Conservation (phyloP, 495 filamentous ascomycete genomes). For the Aspergillus kassunensis region DNA sequence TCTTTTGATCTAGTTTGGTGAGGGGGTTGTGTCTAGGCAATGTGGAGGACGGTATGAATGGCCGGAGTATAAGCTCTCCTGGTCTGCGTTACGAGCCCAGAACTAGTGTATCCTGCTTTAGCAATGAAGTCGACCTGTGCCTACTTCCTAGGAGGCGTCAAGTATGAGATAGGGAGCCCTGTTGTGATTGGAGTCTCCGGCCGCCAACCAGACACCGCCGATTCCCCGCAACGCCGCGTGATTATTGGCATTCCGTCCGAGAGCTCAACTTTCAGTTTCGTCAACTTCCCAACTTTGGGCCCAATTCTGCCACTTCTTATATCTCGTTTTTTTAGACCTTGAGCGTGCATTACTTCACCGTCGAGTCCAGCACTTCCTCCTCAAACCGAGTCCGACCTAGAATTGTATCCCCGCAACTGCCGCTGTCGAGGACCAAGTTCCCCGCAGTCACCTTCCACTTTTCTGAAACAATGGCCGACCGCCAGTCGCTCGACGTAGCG, state of each 20-base stretch:
- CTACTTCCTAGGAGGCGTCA: no score
- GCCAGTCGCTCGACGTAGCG: slow-evolving; percentile 25
- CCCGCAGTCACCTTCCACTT: slow-evolving; percentile 6
- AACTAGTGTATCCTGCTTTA: no score
- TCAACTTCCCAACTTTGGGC: not conserved
- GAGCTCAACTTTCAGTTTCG: slow-evolving; percentile 4
- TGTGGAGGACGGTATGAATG: no score
- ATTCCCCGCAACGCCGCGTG: slow-evolving; percentile 26
- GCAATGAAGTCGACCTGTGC: no score
- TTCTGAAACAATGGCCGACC: slow-evolving; percentile 33
- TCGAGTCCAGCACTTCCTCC: no score
- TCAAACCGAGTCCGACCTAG: not conserved
- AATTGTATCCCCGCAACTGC: not conserved
- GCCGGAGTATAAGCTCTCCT: no score
- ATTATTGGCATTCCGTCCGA: slow-evolving; percentile 16
- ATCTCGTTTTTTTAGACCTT: not conserved
- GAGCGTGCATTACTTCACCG: no score
- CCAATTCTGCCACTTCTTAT: no score
- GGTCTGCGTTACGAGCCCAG: no score
- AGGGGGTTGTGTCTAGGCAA: not conserved
- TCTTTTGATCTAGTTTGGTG: slow-evolving; percentile 9
- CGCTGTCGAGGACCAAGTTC: slow-evolving; percentile 5
- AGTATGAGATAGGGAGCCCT: slow-evolving; percentile 12
- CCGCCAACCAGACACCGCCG: slow-evolving; percentile 20
- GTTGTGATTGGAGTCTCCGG: slow-evolving; percentile 27